Percentiles rank a stretch among this genome's conserved stretches.
These are phyloP conservation scores for Pseudozyma tsukubaensis DNA, from an alignment of 1,284 basidiomycete genomes.

Conservation along the genomic window DNA sequence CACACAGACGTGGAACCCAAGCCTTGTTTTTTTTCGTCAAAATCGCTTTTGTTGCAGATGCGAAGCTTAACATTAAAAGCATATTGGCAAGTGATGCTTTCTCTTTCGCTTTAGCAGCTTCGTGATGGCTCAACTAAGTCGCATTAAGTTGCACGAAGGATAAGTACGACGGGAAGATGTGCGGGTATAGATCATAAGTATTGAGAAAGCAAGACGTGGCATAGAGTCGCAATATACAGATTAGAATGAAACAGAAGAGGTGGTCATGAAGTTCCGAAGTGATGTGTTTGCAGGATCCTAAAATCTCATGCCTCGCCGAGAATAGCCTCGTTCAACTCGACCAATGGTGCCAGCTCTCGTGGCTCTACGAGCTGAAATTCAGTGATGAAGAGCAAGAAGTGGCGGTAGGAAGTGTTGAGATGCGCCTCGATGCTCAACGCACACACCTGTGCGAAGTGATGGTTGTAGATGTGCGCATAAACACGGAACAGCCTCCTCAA, in stretches of 20 bases:
- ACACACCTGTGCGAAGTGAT: conserved; percentile 98
- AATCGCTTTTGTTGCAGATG: not conserved
- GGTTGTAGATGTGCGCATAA: conserved; percentile 99
- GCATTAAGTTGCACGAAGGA: not conserved
- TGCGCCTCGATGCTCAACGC: conserved; percentile 98
- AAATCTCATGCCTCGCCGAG: conserved; percentile 70
- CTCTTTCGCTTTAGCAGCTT: too few relatives aligned
- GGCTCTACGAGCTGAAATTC: conserved; percentile 99
- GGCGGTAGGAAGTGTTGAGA: conserved; percentile 97
- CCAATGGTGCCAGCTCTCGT: conserved; percentile 93
- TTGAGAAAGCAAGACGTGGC: not conserved
- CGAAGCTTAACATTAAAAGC: not conserved
- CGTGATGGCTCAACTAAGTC: too few relatives aligned
- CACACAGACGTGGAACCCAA: conserved; percentile 12
- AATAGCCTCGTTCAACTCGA: conserved; percentile 96
- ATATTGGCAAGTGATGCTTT: not conserved
- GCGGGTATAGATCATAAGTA: conserved; percentile 12
- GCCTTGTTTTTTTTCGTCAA: not conserved
- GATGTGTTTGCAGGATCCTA: not conserved
- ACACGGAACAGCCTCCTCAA: conserved; percentile 92
- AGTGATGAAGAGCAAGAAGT: conserved; percentile 96
- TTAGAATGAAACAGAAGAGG: not conserved
- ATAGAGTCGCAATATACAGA: conserved; percentile 6
- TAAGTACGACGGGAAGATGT: not conserved
- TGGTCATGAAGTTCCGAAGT: not conserved